A percentile compares a stretch with the other conserved stretches of the same genome.
These are phyloP conservation scores for Phaeosphaeria sp. DNA, from an alignment of 2,329 filamentous ascomycete genomes.

Conservation along the genomic window DNA sequence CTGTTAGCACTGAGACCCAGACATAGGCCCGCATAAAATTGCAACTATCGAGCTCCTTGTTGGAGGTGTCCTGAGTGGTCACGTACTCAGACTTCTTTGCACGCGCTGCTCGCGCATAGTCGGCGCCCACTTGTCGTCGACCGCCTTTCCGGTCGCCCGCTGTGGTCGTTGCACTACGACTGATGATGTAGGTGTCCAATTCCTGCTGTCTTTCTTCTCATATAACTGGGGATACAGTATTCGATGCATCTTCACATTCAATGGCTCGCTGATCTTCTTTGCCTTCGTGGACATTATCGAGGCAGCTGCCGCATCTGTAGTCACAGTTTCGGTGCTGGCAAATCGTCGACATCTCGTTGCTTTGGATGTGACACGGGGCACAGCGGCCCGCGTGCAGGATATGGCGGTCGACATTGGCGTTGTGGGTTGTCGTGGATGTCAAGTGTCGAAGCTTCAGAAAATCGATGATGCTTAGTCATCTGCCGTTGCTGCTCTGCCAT, in stretches of 20 bases:
- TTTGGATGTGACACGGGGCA: constrained; percentile 24
- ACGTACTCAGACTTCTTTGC: constrained; percentile 17
- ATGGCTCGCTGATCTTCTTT: constrained; percentile 6
- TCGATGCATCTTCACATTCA: constrained; percentile 28
- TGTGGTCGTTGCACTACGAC: background rate
- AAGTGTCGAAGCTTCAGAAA: constrained; percentile 24
- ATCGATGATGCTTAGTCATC: constrained; percentile 36
- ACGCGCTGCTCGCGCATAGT: constrained; percentile 19
- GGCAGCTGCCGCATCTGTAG: constrained; percentile 10
- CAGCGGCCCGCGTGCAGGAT: constrained; percentile 64
- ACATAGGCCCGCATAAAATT: background rate
- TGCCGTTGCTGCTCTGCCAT: background rate
- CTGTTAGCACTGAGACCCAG: background rate
- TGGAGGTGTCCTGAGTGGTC: background rate
- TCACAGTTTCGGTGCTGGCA: constrained; percentile 25
- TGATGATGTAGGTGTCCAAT: constrained; percentile 1
- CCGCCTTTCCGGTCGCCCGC: constrained; percentile 9
- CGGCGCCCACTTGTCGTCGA: constrained; percentile 16
- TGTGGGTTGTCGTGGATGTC: constrained; percentile 16
- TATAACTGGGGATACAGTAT: constrained; percentile 9
- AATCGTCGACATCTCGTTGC: constrained; percentile 24
- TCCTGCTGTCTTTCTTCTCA: background rate
- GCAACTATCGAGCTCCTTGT: background rate
- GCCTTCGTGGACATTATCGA: constrained; percentile 8
- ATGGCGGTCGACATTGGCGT: constrained; percentile 63